A percentile compares a stretch with the other conserved stretches of the same genome.
phyloP scores from a whole-genome alignment of 495 filamentous ascomycete species.

The Daldinia concentrica region DNA sequence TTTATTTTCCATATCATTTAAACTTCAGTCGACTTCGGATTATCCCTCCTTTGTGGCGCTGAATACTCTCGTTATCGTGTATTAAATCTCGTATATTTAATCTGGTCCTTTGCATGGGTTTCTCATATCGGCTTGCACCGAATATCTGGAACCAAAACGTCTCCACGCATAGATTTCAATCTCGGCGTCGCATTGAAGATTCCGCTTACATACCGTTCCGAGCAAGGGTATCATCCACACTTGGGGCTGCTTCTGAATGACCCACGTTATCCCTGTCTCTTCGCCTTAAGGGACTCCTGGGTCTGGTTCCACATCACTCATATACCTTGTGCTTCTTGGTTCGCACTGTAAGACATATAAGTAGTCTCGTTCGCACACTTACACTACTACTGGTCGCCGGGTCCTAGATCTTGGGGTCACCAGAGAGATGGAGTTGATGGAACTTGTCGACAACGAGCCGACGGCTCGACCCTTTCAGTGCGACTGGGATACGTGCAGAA shows the following conservation, averaged over 20 bases:
- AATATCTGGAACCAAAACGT: constrained; percentile 32
- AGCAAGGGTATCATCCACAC: constrained; percentile 50
- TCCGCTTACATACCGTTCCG: constrained; percentile 51
- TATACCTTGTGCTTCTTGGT: constrained; percentile 33
- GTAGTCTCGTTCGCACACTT: constrained; percentile 47
- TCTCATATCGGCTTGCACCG: constrained; percentile 34
- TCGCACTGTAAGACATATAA: constrained; percentile 52
- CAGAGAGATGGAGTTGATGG: constrained; percentile 62
- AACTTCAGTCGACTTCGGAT: too few relatives aligned
- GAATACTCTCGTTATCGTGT: constrained; percentile 2
- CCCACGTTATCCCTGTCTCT: constrained; percentile 39
- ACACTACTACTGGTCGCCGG: constrained; percentile 38
- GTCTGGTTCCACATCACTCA: constrained; percentile 29
- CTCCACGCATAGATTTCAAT: constrained; percentile 46
- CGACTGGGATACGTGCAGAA: constrained; percentile 61
- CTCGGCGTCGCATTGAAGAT: constrained; percentile 54
- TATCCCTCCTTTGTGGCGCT: constrained; percentile 5
- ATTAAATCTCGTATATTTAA: constrained; percentile 18
- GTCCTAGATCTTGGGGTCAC: constrained; percentile 40
- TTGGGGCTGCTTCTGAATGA: constrained; percentile 43
- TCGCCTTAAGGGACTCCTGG: constrained; percentile 36
- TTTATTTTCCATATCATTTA: too few relatives aligned
- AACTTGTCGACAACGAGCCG: constrained; percentile 63
- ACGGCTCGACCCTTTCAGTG: constrained; percentile 63
- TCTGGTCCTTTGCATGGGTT: constrained; percentile 19